phyloP scores from a whole-genome alignment of 2,329 filamentous ascomycete genomes.

The Paramyrothecium sp. region DNA sequence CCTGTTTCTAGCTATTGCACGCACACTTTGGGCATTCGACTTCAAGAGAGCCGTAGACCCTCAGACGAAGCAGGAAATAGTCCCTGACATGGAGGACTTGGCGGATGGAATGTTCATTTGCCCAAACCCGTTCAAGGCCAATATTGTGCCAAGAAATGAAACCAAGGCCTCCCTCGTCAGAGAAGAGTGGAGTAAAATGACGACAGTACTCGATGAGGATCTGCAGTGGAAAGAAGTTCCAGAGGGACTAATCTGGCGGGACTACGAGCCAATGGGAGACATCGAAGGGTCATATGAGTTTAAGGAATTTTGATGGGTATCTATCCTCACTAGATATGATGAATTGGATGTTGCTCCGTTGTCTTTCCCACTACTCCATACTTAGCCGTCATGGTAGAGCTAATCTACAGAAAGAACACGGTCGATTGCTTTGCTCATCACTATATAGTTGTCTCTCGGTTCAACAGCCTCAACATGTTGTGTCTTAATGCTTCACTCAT shows the following conservation, averaged over 20 bases:
- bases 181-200: constrained; percentile 5
- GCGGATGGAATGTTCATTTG: constrained; percentile 11
- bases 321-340: too few species aligned
- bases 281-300: too few species aligned
- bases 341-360: too few species aligned
- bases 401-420: too few species aligned
- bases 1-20: constrained; percentile 45
- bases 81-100: constrained; percentile 6
- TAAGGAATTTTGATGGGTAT: too few species aligned
- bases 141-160: constrained; percentile 6
- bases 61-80: constrained; percentile 6
- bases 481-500: too few species aligned
- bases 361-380: too few species aligned
- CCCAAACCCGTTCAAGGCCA: constrained; percentile 8
- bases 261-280: not conserved
- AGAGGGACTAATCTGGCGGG: not conserved
- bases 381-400: too few species aligned
- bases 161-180: constrained; percentile 3
- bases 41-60: constrained; percentile 21
- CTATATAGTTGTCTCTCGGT: too few species aligned
- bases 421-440: too few species aligned
- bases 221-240: not conserved
- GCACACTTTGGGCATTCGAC: constrained; percentile 47
- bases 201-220: not conserved
- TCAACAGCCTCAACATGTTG: too few species aligned